A percentile compares a stretch with the other conserved stretches of the same genome.
These are phyloP conservation scores for Diversispora eburnea DNA, from an alignment of 192 early-diverging fungal genomes.

Conservation along the genomic window DNA sequence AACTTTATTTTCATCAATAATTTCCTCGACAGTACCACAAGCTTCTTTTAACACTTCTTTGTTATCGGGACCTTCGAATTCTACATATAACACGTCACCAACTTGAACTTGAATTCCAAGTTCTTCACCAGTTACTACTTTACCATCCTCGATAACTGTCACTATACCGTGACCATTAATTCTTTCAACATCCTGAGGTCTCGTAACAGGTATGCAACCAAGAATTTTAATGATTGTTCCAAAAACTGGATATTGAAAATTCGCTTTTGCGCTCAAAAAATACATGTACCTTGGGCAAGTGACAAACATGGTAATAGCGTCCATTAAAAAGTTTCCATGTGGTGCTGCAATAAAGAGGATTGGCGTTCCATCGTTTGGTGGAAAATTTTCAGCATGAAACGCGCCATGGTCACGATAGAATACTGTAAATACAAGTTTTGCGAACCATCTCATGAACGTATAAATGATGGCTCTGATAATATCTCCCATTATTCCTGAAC, in stretches of 20 bases:
- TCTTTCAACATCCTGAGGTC: conserved; percentile 40
- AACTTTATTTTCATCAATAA: conserved; percentile 32
- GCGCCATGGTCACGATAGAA: conserved; percentile 43
- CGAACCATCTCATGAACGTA: conserved; percentile 3
- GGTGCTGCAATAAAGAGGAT: conserved; percentile 39
- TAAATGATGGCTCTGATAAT: neutral
- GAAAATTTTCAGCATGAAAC: conserved; percentile 34
- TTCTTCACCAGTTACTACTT: conserved; percentile 30
- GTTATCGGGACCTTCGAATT: conserved; percentile 35
- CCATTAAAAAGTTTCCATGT: conserved; percentile 47
- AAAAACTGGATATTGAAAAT: conserved; percentile 40
- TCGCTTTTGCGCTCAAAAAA: conserved; percentile 42
- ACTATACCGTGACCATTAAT: conserved; percentile 32
- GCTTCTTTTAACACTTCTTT: conserved; percentile 31
- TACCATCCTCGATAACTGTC: conserved; percentile 36
- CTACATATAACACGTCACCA: conserved; percentile 41
- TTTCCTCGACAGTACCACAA: conserved; percentile 35
- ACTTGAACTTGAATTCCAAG: conserved; percentile 33
- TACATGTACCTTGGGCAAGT: conserved; percentile 39
- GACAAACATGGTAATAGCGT: conserved; percentile 37
- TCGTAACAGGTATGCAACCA: conserved; percentile 43
- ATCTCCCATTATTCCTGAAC: neutral
- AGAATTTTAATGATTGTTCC: conserved; percentile 34
- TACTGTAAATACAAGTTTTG: conserved; percentile 37
- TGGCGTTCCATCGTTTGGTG: conserved; percentile 36